Base-by-base conservation (phyloP, 371 early-diverging fungal species). In the Phascolomyces articulosus region DNA sequence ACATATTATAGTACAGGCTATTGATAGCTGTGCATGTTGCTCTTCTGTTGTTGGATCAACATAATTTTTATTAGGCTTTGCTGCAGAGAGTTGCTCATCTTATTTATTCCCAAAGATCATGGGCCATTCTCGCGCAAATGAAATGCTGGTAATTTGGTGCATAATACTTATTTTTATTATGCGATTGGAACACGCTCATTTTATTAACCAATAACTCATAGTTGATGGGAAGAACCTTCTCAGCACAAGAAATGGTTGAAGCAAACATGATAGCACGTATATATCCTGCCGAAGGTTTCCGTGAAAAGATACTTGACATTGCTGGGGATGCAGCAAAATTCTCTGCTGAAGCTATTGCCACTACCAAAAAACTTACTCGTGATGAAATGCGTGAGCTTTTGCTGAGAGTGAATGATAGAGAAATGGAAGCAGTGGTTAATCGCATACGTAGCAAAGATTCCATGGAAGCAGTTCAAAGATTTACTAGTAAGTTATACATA, bases 61-160 rank as follows among this genome's bases (percentile, higher is more conserved):
- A n/a, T 13, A 13, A 6, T 4, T 47, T 16, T 9, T 41, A 24
- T 24, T n/a, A 83, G 85, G 79, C 11, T 86, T 87, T 62, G 87
- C 87, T 63, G 89, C 87, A 20, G 90, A 90, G 69, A 89, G 85
- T n/a, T 85, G 87, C 70, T 87, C 88, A 1, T 82, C 85, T 21
- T 53, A 81, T 20, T 62, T 83, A 28, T 88, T 90, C 58, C 90
- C 89, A 20, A 20, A 51, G 6, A 51, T 51, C 51, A 51, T 51
- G 51, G 51, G 51, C 6, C 51, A 24, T 24, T 51, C 51, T 24
- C 51, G 51, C 23, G 51, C 51, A 10, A 51, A 51, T 24, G 51
- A 51, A 51, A 51, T 51, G 51, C 51, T 51, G 51, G 51, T 51
- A 51, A 53, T 70, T 75, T 77, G n/a, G n/a, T n/a, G n/a, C n/a